Conservation (phyloP, 2,329 filamentous ascomycete genomes). For the Beauveria varroae region DNA sequence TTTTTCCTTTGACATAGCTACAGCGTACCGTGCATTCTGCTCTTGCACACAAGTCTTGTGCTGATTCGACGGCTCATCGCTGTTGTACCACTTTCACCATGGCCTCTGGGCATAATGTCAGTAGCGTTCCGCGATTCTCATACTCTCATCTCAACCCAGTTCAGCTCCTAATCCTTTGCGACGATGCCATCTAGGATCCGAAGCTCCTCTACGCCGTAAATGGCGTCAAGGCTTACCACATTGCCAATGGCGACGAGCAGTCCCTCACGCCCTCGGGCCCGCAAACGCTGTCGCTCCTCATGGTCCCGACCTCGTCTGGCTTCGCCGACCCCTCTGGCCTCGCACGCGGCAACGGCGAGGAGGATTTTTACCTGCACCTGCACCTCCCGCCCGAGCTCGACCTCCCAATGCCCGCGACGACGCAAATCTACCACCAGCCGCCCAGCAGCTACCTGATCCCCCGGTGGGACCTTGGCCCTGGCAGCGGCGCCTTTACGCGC, state of each 20-base stretch:
- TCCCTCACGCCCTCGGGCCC: conserved; percentile 77
- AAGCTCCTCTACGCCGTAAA: conserved; percentile 65
- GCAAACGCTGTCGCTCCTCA: conserved; percentile 85
- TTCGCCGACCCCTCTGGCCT: conserved; percentile 50
- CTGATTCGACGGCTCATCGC: background rate
- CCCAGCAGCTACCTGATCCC: conserved; percentile 90
- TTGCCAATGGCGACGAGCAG: conserved; percentile 79
- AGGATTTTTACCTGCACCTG: conserved; percentile 96
- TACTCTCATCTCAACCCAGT: background rate
- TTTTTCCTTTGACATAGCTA: background rate
- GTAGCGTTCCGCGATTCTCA: conserved; percentile 6
- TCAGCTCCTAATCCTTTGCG: background rate
- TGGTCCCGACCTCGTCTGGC: conserved; percentile 85
- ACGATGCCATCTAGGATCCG: conserved; percentile 40
- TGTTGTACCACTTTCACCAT: conserved; percentile 20
- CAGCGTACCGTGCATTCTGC: background rate
- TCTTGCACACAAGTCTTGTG: background rate
- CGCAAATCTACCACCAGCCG: conserved; percentile 94
- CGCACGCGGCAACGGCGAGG: conserved; percentile 49
- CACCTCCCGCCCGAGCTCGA: conserved; percentile 93
- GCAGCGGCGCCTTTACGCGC: conserved; percentile 83
- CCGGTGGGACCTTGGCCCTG: conserved; percentile 84
- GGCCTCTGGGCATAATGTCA: conserved; percentile 39
- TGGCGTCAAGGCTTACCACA: conserved; percentile 85
- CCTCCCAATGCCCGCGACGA: conserved; percentile 85